Conservation (phyloP, 805 yeast species). For the Candida hungchunana region DNA sequence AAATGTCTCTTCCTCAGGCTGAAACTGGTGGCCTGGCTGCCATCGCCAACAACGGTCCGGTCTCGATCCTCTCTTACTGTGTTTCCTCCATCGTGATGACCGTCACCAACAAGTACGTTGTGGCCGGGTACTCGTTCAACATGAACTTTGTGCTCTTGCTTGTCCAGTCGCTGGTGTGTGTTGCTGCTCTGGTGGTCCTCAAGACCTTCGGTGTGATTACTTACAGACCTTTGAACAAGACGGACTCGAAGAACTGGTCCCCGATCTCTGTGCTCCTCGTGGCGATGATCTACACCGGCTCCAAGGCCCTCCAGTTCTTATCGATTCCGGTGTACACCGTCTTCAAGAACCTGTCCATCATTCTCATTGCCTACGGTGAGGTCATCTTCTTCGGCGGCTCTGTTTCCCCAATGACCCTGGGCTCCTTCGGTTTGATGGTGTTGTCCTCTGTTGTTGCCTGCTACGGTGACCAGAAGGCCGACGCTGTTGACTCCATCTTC, state of each 20-base stretch:
- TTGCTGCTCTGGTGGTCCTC: conserved; percentile 64
- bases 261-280: conserved; percentile 90
- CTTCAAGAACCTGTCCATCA: conserved; percentile 95
- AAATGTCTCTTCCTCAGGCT: conserved; percentile 23
- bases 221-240: conserved; percentile 78
- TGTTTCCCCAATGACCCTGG: conserved; percentile 85
- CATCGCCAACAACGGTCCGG: conserved; percentile 44
- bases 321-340: conserved; percentile 96
- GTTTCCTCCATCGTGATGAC: conserved; percentile 95
- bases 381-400: conserved; percentile 94
- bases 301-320: conserved; percentile 89
- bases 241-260: conserved; percentile 93
- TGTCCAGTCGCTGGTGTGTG: conserved; percentile 83
- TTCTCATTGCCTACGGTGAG: conserved; percentile 96
- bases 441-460: conserved; percentile 95
- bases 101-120: conserved; percentile 92
- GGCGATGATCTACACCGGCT: conserved; percentile 91
- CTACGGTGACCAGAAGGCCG: conserved; percentile 62
- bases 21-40: conserved; percentile 25
- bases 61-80: conserved; percentile 83
- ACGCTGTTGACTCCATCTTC: conserved; percentile 32
- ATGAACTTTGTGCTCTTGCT: conserved; percentile 88
- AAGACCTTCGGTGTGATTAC: conserved; percentile 73
- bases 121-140: conserved; percentile 63
- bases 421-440: conserved; percentile 88